phyloP scores from a whole-genome alignment of 2,329 filamentous ascomycete species.

The Sporothrix curviconia region DNA sequence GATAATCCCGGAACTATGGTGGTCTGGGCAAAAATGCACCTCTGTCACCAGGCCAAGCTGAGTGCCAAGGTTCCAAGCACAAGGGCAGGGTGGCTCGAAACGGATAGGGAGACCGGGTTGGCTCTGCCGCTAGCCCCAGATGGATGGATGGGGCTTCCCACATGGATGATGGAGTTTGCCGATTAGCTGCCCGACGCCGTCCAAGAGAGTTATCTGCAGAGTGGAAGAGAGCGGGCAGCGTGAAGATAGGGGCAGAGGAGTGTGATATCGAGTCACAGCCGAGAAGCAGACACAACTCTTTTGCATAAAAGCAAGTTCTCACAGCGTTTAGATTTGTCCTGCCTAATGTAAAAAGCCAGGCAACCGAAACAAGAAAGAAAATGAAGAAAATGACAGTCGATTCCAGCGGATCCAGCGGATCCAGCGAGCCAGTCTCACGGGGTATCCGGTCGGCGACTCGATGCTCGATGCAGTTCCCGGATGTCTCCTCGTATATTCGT shows the following conservation, averaged over 20 bases:
- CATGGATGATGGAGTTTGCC: background rate
- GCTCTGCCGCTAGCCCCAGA: background rate
- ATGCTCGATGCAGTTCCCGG: background rate
- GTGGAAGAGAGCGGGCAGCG: background rate
- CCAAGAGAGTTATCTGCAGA: background rate
- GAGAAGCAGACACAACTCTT: too few relatives aligned
- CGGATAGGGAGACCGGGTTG: slow-evolving; percentile 1
- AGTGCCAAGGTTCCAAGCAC: background rate
- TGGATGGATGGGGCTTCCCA: background rate
- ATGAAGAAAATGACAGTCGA: background rate
- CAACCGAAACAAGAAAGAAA: background rate
- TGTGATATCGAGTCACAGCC: too few relatives aligned
- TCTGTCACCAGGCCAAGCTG: too few relatives aligned
- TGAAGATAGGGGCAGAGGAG: background rate
- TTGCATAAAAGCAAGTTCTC: too few relatives aligned
- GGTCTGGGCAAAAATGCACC: too few relatives aligned
- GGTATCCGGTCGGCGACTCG: background rate
- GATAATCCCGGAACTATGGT: too few relatives aligned
- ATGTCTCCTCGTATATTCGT: too few relatives aligned
- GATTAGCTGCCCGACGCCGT: background rate
- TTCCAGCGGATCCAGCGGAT: too few relatives aligned
- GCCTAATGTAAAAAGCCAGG: too few relatives aligned
- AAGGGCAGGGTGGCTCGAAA: background rate
- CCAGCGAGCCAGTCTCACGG: background rate
- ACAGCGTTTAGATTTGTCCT: too few relatives aligned